Evolutionary conservation across 805 yeast species (phyloP), one percentile per base, ranked within the genome.

Genomic region (Yamadazyma olivae): DNA sequence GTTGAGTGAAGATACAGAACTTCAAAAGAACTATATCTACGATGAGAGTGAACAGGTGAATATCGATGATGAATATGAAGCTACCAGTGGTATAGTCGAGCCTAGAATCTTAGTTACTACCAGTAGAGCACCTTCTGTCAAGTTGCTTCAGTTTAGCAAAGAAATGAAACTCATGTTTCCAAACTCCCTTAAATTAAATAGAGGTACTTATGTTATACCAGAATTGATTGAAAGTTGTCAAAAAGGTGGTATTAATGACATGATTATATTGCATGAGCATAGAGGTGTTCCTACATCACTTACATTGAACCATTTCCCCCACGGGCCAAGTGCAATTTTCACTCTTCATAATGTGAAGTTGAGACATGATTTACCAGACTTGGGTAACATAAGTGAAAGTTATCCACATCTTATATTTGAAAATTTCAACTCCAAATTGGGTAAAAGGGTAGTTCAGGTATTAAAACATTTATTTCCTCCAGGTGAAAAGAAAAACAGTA

Each of bases 211-310:
- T 41, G 75, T 93, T 36, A 77, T 93, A 70, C 83, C 95, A 1
- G 82, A 83, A 34, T 64, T 93, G 30, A 95, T 88, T 3, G 77
- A 81, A 31, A 87, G 95, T 1, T 89, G 97, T 61, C 76, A 83
- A 40, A 66, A 81, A 35, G 79, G 91, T 0, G 85, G 84, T 13
- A 79, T 91, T 7, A 82, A 93, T 1, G 99, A 93, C 57, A 64
- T 93, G 48, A 69, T 93, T 17, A 74, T 93, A 3, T 64, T 93
- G 16, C 98, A 93, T 57, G 99, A 93, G 57, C 99, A 93, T 62
- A 75, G 99, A 63, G 99, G 99, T 76, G 91, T 87, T 0, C 99
- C 99, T 35, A 90, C 96, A 0, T 86, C 96, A 1, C 53, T 93
- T 41, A 91, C 98, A 1, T 67, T 93, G 18, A 82, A 93, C 22